Percentiles rank a stretch among this genome's conserved stretches.
phyloP scores from a whole-genome alignment of 306 rosid species.

The Vigna hirtella region DNA sequence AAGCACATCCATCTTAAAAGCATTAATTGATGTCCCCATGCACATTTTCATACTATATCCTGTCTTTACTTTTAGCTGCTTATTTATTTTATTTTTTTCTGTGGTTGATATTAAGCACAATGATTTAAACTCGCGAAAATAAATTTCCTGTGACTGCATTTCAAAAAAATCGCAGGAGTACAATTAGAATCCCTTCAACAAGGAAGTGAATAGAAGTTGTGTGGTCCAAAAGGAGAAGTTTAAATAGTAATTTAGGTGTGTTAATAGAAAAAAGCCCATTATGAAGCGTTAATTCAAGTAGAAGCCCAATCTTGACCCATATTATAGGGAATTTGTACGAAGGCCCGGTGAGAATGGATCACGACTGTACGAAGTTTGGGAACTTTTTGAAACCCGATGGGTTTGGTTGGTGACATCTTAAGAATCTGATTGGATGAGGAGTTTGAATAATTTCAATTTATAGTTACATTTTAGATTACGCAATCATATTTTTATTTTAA shows the following conservation, averaged over 20 bases:
- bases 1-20: slow-evolving; percentile 39
- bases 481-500: too few species aligned
- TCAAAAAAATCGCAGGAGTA: neutral
- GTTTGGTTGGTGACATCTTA: too few species aligned
- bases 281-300: too few species aligned
- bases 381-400: too few species aligned
- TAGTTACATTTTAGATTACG: too few species aligned
- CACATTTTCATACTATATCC: neutral
- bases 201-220: too few species aligned
- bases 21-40: slow-evolving; percentile 6
- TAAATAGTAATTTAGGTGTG: too few species aligned
- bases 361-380: neutral
- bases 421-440: too few species aligned
- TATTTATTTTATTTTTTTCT: neutral
- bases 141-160: neutral
- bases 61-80: neutral
- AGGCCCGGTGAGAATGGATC: neutral
- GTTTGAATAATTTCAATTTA: too few species aligned
- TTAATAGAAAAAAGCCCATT: too few species aligned
- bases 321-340: neutral
- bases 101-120: neutral
- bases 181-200: neutral
- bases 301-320: neutral
- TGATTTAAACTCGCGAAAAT: neutral
- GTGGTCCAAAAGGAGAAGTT: too few species aligned